These are phyloP conservation scores for Seiridium unicorne DNA, from an alignment of 2,329 filamentous ascomycete species.

Conservation along the genomic window DNA sequence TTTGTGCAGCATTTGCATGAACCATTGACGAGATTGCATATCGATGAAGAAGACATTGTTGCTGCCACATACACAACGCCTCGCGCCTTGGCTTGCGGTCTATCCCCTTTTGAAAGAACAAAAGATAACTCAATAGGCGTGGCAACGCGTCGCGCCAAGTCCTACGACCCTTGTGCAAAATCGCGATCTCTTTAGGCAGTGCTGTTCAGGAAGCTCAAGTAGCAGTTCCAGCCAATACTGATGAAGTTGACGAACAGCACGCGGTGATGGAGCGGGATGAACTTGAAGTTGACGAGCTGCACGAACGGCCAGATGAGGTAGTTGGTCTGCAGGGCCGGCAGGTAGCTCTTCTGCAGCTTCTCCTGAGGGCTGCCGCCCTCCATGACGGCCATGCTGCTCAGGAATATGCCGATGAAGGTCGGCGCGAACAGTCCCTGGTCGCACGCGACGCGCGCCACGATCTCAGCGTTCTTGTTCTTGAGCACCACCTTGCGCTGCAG, in stretches of 20 bases:
- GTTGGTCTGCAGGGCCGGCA: constrained; percentile 73
- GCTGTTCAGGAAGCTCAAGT: constrained; percentile 61
- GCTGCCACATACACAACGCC: neutral
- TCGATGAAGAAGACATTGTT: neutral
- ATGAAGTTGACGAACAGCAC: constrained; percentile 86
- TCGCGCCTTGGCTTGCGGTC: neutral
- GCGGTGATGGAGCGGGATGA: constrained; percentile 79
- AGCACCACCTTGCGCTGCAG: constrained; percentile 69
- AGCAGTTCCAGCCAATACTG: constrained; percentile 65
- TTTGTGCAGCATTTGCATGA: neutral
- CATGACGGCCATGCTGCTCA: constrained; percentile 80
- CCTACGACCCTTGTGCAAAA: neutral
- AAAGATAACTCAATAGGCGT: too few species aligned
- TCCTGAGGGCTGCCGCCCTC: constrained; percentile 63
- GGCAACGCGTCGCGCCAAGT: too few species aligned
- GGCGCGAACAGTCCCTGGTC: constrained; percentile 86
- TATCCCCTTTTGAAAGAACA: neutral
- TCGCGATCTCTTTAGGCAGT: neutral
- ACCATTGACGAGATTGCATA: neutral
- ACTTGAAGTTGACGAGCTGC: constrained; percentile 83
- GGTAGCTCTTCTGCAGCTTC: constrained; percentile 72
- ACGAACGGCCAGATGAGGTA: constrained; percentile 86
- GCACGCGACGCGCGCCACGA: constrained; percentile 71
- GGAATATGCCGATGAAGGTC: constrained; percentile 77
- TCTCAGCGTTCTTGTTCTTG: constrained; percentile 65